phyloP scores from a whole-genome alignment of 495 filamentous ascomycete genomes.

The Endocarpon pusillum region DNA sequence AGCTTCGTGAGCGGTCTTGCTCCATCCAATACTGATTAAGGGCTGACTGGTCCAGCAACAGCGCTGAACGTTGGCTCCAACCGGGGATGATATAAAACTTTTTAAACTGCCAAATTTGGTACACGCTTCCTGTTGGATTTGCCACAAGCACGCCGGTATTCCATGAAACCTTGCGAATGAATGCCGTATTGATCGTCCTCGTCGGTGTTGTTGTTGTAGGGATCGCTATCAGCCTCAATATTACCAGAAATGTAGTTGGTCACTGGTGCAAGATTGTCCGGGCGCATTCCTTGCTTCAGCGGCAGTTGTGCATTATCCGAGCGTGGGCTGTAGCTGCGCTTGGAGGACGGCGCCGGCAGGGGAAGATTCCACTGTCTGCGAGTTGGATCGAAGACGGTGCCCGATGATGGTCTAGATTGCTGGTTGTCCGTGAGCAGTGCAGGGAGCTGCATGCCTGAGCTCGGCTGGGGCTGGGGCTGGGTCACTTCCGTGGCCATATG shows the following conservation, averaged over 20 bases:
- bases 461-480: neutral
- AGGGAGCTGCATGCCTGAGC: too few relatives aligned
- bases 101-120: too few relatives aligned
- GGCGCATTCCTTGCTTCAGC: constrained; percentile 1
- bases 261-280: neutral
- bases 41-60: too few relatives aligned
- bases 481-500: neutral
- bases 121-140: too few relatives aligned
- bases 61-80: too few relatives aligned
- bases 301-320: neutral
- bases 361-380: neutral
- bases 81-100: too few relatives aligned
- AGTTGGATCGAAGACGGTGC: neutral
- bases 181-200: neutral
- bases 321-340: neutral
- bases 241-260: neutral
- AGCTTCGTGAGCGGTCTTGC: too few relatives aligned
- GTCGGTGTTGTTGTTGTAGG: too few relatives aligned
- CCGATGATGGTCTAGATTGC: too few relatives aligned
- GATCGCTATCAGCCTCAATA: neutral
- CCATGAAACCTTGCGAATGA: neutral
- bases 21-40: too few relatives aligned
- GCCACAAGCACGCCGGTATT: neutral
- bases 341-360: neutral
- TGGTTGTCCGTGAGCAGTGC: too few relatives aligned